phyloP scores from a whole-genome alignment of 805 yeast genomes.

The Wickerhamomyces xylosicus region DNA sequence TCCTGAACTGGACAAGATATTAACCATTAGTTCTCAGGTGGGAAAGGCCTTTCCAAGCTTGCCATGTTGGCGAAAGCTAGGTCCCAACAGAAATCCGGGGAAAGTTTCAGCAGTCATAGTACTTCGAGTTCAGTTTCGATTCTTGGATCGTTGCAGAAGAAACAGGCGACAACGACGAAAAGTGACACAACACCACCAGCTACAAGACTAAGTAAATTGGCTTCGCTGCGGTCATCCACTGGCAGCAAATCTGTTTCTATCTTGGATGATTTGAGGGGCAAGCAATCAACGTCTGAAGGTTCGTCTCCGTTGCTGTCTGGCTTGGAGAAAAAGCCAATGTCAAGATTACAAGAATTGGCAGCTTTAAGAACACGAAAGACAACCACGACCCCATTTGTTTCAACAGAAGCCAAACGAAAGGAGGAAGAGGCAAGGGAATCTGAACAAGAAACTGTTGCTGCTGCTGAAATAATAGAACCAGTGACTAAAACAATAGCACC shows the following conservation, averaged over 20 bases:
- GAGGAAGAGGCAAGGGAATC: no score
- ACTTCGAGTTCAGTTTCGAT: no score
- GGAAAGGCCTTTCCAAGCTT: constrained; percentile 11
- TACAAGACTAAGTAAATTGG: neutral
- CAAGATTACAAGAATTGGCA: neutral
- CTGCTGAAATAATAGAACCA: neutral
- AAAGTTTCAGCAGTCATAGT: neutral
- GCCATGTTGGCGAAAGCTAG: constrained; percentile 16
- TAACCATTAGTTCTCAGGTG: neutral
- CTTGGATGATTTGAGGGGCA: constrained; percentile 11
- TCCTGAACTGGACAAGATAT: neutral
- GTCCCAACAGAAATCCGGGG: constrained; percentile 8
- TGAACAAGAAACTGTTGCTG: neutral
- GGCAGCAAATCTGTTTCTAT: constrained; percentile 12
- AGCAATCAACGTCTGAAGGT: neutral
- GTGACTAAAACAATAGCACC: neutral
- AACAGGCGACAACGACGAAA: no score
- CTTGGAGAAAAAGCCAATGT: neutral
- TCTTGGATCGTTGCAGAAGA: neutral
- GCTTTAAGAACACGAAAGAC: neutral
- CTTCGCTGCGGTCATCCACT: neutral
- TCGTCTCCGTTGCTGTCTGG: no score
- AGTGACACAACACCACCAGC: no score
- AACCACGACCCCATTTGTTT: neutral
- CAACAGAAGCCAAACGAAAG: no score